Base-by-base conservation (phyloP, 805 yeast species). In the Candida cerambycidarum region DNA sequence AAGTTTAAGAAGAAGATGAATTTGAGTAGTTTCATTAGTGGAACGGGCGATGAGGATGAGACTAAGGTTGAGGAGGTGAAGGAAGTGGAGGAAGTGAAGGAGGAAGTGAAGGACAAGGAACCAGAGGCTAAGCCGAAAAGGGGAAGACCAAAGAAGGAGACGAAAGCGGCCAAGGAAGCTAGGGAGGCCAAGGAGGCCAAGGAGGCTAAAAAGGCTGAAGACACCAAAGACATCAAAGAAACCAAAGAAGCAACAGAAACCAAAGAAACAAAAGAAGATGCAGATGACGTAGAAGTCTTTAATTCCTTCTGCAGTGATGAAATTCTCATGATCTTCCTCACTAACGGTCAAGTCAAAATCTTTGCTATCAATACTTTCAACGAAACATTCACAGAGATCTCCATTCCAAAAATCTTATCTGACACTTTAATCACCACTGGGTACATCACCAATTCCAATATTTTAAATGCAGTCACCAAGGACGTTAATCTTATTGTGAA, bases 321-420 rank as follows among this genome's bases (percentile, higher is more conserved):
- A 21, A 78, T 76, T 51, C 69, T 85, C 38, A 67, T 84, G 62
- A 62, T 83, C 9, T 79, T 86, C 12, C 75, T 81, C 47, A 71
- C 83, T 10, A 79, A 80, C 54, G 92, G 92, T 71, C 88, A 83
- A 52, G 80, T 83, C 13, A 77, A 75, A 46, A 73, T 85, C 18
- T 76, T 61, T 51, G 58, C 67, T 15, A 58, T 70, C 21, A 67
- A 70, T 48, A 65, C 74, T 2, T 66, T 67, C 47, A 66, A 58
- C 49, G 65, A 62, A 45, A 46, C 62, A 2, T 67, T 60, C 46
- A 47, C 58, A 14, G 61, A 57, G 39, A 53, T 71, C n/a, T 59
- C 62, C 9, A 59, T 71, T 31, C 76, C 76, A 0, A 69, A 67
- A 45, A 57, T 70, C 7, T 58, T 71, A 33, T 53, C 58, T 8